Percentiles rank a stretch among this genome's conserved stretches.
Evolutionary conservation across 305 asterid species (phyloP).

Genomic region (Nicotiana rustica): DNA sequence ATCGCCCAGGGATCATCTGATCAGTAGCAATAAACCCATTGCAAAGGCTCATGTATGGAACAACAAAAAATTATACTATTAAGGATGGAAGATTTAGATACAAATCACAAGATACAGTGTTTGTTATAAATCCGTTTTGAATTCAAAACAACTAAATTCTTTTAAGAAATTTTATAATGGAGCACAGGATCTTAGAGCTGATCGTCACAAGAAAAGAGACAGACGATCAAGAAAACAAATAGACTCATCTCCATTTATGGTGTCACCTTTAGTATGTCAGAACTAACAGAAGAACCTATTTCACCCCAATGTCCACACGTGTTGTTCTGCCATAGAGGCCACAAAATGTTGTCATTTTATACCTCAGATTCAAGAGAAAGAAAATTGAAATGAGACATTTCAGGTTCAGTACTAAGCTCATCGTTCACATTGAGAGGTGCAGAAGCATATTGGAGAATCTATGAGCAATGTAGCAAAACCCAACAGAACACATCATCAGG

Average conservation of each 20-base stretch:
- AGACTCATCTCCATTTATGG: not conserved
- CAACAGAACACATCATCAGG: not conserved
- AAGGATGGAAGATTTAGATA: slow-evolving; percentile 17
- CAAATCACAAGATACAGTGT: not conserved
- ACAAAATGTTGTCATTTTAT: slow-evolving; percentile 6
- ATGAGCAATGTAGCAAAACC: slow-evolving; percentile 27
- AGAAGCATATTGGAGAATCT: slow-evolving; percentile 25
- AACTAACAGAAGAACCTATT: slow-evolving; percentile 15
- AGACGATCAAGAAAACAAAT: not conserved
- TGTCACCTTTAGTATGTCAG: slow-evolving; percentile 8
- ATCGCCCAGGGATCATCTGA: too few species aligned
- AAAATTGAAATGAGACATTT: not conserved
- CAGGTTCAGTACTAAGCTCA: slow-evolving; percentile 11
- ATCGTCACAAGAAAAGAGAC: slow-evolving; percentile 9
- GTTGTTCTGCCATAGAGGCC: slow-evolving; percentile 26
- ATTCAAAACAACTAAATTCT: not conserved
- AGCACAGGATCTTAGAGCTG: not conserved
- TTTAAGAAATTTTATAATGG: not conserved
- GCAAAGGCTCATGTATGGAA: too few species aligned
- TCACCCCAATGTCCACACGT: slow-evolving; percentile 13
- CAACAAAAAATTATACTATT: not conserved
- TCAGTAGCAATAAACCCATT: too few species aligned
- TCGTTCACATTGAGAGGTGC: not conserved
- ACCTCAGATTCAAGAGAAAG: not conserved
- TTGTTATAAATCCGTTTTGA: slow-evolving; percentile 3